phyloP scores from a whole-genome alignment of 2,329 filamentous ascomycete species.

The Allantophomopsis lycopodina region DNA sequence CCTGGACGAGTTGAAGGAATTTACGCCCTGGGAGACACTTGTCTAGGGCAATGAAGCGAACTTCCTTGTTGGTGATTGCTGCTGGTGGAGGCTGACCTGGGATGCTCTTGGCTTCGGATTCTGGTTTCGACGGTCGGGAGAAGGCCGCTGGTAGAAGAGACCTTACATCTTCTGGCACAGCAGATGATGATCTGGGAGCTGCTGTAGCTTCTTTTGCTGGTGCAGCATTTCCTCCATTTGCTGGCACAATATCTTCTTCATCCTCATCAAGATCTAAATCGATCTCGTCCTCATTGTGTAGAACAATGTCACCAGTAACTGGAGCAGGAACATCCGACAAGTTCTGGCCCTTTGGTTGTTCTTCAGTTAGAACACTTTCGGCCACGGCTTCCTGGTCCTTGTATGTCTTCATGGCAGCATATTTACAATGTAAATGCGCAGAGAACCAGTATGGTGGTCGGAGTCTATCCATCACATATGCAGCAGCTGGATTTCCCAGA shows the following conservation, averaged over 20 bases:
- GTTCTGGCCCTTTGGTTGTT: background rate
- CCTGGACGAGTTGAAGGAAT: slow-evolving; percentile 67
- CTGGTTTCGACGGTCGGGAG: slow-evolving; percentile 23
- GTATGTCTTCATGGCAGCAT: slow-evolving; percentile 53
- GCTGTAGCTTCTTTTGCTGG: slow-evolving; percentile 2
- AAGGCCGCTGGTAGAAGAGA: slow-evolving; percentile 70
- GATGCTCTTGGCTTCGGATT: slow-evolving; percentile 20
- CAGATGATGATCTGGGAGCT: slow-evolving; percentile 2
- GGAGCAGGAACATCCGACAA: background rate
- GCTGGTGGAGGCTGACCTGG: slow-evolving; percentile 52
- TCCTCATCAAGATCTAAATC: slow-evolving; percentile 51
- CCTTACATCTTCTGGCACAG: slow-evolving; percentile 50
- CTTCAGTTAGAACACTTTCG: slow-evolving; percentile 1
- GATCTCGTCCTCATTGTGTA: slow-evolving; percentile 53
- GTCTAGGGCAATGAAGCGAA: slow-evolving; percentile 79
- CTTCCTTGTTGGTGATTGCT: slow-evolving; percentile 64
- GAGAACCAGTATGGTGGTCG: slow-evolving; percentile 84
- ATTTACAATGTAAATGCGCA: slow-evolving; percentile 87
- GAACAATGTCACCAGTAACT: background rate
- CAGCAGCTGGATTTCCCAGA: slow-evolving; percentile 69
- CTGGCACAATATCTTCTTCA: slow-evolving; percentile 17
- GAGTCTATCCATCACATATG: slow-evolving; percentile 66
- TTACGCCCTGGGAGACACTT: slow-evolving; percentile 73
- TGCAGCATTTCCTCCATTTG: slow-evolving; percentile 3
- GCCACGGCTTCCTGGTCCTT: slow-evolving; percentile 10